These are phyloP conservation scores for Ilex aquifolium DNA, from an alignment of 257 asterid genomes.

Conservation along the genomic window DNA sequence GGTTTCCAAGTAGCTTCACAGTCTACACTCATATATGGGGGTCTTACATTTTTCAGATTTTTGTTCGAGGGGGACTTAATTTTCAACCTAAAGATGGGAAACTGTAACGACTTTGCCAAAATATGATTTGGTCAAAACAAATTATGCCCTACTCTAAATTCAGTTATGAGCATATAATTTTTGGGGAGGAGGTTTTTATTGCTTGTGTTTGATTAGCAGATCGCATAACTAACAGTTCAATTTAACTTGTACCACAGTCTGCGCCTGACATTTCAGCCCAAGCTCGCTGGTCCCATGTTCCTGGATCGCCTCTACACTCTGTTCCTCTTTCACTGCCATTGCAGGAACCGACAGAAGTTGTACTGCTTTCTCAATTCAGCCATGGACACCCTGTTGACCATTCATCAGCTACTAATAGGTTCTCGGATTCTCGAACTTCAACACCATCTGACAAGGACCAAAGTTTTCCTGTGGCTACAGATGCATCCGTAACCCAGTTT, in stretches of 20 bases:
- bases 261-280: conserved; percentile 66
- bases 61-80: not conserved
- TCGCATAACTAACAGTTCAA: not conserved
- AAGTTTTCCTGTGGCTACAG: conserved; percentile 31
- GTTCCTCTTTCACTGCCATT: conserved; percentile 53
- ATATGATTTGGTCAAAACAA: too few relatives aligned
- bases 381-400: conserved; percentile 46
- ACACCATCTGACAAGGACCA: conserved; percentile 41
- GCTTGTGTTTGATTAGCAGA: not conserved
- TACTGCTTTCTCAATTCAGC: conserved; percentile 50
- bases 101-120: not conserved
- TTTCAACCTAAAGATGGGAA: not conserved
- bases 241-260: conserved; percentile 37
- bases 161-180: not conserved
- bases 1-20: not conserved
- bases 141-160: too few relatives aligned
- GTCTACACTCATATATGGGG: not conserved
- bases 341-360: conserved; percentile 60
- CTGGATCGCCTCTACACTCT: conserved; percentile 57
- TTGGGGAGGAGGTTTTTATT: not conserved
- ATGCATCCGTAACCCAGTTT: conserved; percentile 34
- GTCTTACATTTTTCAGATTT: not conserved
- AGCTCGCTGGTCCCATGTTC: conserved; percentile 78
- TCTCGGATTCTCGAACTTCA: conserved; percentile 48
- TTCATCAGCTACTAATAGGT: conserved; percentile 39